Base-by-base conservation (phyloP, 805 yeast species). In the Tetrapisispora nanseiensis region DNA sequence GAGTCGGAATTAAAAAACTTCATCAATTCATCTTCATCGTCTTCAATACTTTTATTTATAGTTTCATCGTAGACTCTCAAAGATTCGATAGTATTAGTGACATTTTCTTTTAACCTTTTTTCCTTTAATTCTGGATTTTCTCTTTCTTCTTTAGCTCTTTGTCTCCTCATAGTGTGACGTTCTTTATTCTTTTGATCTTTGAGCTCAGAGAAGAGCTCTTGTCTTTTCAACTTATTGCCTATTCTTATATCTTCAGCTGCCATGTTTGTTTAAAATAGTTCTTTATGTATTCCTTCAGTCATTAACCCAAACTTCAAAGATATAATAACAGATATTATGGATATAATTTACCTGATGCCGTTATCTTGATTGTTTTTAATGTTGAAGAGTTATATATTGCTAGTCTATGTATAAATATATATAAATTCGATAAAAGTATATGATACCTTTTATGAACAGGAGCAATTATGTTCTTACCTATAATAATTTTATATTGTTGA, bases 11-110 rank as follows among this genome's bases (percentile, higher is more conserved):
- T 82, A 39, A 66, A 69, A 35, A 46, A 56, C 39, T 47, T 49
- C 53, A 50, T 48, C 28, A 59, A 42, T 39, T 59, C 63, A 27
- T 53, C 56, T 23, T 52, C 53, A 28, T 56, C 69, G 7, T 68
- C 73, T 37, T 71, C 74, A 6, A 64, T 51, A 34, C 61, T 67
- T 13, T 61, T 56, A 26, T 66, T 69, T 16, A 86, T 80, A 1
- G 95, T 84, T 61, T 89, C 96, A 59, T 87, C 97, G 51, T 63
- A 87, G 1, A 80, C 90, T 57, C 97, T 70, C 70, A 83, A 84
- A 42, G 76, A 71, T 52, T 87, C 97, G 40, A 86, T 76, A 4
- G 97, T 87, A 20, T 76, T 78, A 3, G 96, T 86, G 2, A 83
- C 76, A 59, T 87, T 86, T 43, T 72, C 78, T 4, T 76, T 74